Evolutionary conservation across 2,329 filamentous ascomycete species (phyloP).

Genomic region (Allantophomopsis cytisporea): DNA sequence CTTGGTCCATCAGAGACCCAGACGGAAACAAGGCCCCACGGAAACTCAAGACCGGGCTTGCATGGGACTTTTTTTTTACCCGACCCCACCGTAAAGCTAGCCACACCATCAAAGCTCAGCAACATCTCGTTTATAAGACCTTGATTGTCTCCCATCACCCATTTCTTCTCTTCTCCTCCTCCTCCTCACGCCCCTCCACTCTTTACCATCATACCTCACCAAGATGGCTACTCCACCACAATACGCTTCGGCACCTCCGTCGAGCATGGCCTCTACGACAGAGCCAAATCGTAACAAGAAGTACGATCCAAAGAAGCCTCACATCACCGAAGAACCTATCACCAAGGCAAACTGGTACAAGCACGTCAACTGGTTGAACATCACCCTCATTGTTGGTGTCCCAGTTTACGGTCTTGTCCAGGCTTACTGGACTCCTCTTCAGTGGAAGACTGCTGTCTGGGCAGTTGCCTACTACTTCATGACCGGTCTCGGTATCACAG

Average conservation of each 20-base stretch:
- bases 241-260: constrained; percentile 1
- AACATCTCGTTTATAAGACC: no score
- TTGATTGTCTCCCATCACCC: background rate
- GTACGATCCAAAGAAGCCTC: constrained; percentile 50
- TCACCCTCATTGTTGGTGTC: constrained; percentile 60
- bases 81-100: no score
- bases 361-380: constrained; percentile 85
- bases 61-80: no score
- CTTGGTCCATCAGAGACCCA: no score
- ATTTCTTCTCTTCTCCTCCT: background rate
- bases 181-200: background rate
- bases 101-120: no score
- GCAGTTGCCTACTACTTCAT: constrained; percentile 68
- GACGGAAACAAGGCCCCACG: no score
- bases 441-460: constrained; percentile 56
- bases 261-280: background rate
- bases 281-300: constrained; percentile 15
- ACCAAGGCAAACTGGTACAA: constrained; percentile 74
- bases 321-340: constrained; percentile 68
- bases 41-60: no score
- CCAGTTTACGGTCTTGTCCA: constrained; percentile 58
- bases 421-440: constrained; percentile 63
- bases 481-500: constrained; percentile 66
- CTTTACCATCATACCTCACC: background rate
- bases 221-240: background rate